Evolutionary conservation across 805 yeast genomes (phyloP).

Genomic region (Candida morakotiae): DNA sequence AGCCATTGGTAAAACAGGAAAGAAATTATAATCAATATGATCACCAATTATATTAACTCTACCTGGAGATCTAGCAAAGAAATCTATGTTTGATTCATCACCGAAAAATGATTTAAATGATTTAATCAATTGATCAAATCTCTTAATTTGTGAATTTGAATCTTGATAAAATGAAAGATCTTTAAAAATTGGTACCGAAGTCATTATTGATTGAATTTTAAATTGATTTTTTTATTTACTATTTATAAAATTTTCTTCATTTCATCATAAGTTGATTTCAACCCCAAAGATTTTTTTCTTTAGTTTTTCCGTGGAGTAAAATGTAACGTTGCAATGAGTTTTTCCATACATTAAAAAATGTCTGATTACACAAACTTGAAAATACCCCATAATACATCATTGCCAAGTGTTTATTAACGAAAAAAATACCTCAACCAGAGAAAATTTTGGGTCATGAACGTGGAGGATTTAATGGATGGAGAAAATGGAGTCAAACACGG

Average conservation of each 20-base stretch:
- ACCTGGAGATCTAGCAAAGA: conserved; percentile 67
- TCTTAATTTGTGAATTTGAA: conserved; percentile 17
- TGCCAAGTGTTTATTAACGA: neutral
- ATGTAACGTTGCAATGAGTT: conserved; percentile 14
- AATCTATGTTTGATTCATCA: conserved; percentile 29
- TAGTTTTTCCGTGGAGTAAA: no score
- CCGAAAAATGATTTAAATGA: conserved; percentile 20
- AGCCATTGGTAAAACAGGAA: conserved; percentile 71
- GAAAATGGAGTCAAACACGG: neutral
- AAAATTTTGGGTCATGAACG: no score
- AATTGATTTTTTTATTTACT: no score
- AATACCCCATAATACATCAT: neutral
- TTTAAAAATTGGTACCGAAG: conserved; percentile 29
- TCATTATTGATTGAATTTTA: no score
- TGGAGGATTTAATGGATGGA: neutral
- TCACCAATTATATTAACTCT: conserved; percentile 74
- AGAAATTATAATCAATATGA: conserved; percentile 67
- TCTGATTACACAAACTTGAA: neutral
- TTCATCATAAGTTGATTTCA: no score
- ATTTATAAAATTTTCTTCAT: neutral
- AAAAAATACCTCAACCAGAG: neutral
- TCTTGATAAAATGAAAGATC: conserved; percentile 34
- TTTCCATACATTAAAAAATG: conserved; percentile 1
- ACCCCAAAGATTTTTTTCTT: no score
- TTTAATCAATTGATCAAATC: conserved; percentile 23